These are phyloP conservation scores for Orbilia blumenaviensis DNA, from an alignment of 2,329 filamentous ascomycete genomes.

Conservation along the genomic window DNA sequence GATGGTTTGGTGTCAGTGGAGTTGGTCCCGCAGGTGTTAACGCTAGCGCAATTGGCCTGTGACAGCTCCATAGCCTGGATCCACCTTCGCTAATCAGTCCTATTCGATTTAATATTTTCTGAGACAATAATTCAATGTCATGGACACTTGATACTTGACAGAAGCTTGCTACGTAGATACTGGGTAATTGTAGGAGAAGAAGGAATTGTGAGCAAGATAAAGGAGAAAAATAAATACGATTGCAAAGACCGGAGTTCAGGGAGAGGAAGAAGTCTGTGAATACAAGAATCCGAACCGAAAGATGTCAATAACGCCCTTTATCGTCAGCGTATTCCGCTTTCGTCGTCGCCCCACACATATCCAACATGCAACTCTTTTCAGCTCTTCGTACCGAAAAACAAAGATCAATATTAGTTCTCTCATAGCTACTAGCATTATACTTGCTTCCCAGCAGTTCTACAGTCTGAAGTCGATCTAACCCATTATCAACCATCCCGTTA, in stretches of 20 bases:
- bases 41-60: no score
- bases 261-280: no score
- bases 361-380: background rate
- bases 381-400: background rate
- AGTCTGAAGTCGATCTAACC: conserved; percentile 2
- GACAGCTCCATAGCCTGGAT: no score
- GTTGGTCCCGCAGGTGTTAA: no score
- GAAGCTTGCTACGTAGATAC: no score
- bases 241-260: background rate
- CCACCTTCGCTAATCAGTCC: no score
- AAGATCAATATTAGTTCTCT: conserved; percentile 1
- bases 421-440: background rate
- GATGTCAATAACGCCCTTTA: background rate
- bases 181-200: no score
- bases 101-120: no score
- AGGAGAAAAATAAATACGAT: background rate
- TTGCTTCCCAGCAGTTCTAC: background rate
- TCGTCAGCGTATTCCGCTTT: conserved; percentile 2
- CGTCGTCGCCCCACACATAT: background rate
- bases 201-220: no score
- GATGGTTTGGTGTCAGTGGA: no score
- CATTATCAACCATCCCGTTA: background rate
- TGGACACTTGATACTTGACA: no score
- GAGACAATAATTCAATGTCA: no score
- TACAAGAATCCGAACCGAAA: background rate